phyloP scores from a whole-genome alignment of 1,284 basidiomycete species.

The Cutaneotrichosporon sp. region DNA sequence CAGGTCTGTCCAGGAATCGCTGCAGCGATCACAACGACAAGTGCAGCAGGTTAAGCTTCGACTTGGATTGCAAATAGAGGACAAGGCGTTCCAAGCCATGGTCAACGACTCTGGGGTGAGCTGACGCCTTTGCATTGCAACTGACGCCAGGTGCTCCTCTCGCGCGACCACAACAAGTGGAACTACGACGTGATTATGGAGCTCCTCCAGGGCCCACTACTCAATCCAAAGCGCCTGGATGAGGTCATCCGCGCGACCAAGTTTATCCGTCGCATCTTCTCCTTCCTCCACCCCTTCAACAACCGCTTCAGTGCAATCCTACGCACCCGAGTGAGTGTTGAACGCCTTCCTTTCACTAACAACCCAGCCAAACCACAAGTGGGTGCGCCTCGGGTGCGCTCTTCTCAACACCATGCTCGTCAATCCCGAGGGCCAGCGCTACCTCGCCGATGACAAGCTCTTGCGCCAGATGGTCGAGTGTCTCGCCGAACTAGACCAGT shows the following conservation, averaged over 20 bases:
- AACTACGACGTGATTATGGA: slow-evolving; percentile 85
- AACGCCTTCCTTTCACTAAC: background rate
- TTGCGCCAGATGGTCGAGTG: slow-evolving; percentile 80
- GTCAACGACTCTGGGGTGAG: slow-evolving; percentile 78
- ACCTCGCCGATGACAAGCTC: slow-evolving; percentile 83
- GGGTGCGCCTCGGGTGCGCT: slow-evolving; percentile 81
- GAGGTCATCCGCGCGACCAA: slow-evolving; percentile 89
- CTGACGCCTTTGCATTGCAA: background rate
- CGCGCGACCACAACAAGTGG: slow-evolving; percentile 91
- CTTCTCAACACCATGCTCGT: slow-evolving; percentile 79
- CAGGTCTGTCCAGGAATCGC: slow-evolving; percentile 64
- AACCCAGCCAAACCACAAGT: slow-evolving; percentile 67
- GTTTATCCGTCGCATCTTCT: slow-evolving; percentile 80
- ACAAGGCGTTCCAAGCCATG: slow-evolving; percentile 77
- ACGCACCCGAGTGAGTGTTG: slow-evolving; percentile 62
- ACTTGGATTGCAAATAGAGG: slow-evolving; percentile 88
- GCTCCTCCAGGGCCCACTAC: slow-evolving; percentile 84
- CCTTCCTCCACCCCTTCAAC: slow-evolving; percentile 88
- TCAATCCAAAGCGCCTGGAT: slow-evolving; percentile 90
- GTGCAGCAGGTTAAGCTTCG: slow-evolving; percentile 87
- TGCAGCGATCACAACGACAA: slow-evolving; percentile 82
- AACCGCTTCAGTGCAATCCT: slow-evolving; percentile 82
- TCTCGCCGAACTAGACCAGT: slow-evolving; percentile 86
- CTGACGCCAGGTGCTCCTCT: slow-evolving; percentile 69
- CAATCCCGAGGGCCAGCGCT: slow-evolving; percentile 77